These are phyloP conservation scores for Astrothelium macrocarpum DNA, from an alignment of 495 filamentous ascomycete genomes.

Conservation along the genomic window DNA sequence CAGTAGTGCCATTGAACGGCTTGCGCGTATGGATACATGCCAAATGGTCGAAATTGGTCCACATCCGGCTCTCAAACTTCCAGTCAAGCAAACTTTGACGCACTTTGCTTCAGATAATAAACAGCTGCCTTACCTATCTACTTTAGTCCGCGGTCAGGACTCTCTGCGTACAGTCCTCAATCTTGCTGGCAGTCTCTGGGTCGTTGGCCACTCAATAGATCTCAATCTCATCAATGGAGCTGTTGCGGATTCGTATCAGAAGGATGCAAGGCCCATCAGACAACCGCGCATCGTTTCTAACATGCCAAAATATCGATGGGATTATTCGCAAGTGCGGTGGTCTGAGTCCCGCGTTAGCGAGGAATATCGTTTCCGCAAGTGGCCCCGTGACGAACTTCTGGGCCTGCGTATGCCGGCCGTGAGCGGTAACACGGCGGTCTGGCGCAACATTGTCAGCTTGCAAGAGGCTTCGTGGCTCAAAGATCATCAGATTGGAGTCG, in stretches of 20 bases:
- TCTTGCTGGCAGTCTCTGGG: not conserved
- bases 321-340: not conserved
- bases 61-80: slow-evolving; percentile 11
- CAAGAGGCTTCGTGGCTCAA: too few relatives aligned
- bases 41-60: slow-evolving; percentile 14
- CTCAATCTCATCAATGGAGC: not conserved
- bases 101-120: not conserved
- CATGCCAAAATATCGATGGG: not conserved
- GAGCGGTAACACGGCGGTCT: too few relatives aligned
- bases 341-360: slow-evolving; percentile 32
- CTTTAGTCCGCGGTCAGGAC: not conserved
- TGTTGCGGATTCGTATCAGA: not conserved
- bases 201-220: not conserved
- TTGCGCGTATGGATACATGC: not conserved
- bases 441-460: too few relatives aligned
- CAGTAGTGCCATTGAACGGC: not conserved
- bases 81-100: not conserved
- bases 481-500: too few relatives aligned
- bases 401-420: slow-evolving; percentile 42
- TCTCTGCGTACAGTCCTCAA: not conserved
- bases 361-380: slow-evolving; percentile 38
- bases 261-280: not conserved
- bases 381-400: slow-evolving; percentile 44
- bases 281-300: not conserved
- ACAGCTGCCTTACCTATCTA: not conserved